Evolutionary conservation across 768 basidiomycete genomes (phyloP).

Genomic region (Amanita pseudoporphyria): DNA sequence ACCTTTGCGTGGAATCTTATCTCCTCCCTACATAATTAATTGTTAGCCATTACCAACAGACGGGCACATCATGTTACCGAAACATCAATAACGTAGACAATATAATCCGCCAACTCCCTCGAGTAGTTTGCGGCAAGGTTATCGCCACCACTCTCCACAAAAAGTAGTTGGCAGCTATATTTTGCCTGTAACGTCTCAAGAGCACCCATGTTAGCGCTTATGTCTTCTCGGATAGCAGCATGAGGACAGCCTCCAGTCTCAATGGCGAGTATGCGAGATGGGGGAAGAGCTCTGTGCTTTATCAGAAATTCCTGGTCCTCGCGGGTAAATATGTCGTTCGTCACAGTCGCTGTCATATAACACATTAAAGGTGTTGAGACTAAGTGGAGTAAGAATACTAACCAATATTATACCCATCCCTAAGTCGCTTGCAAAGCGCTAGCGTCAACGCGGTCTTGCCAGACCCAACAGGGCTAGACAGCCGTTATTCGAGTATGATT

Average conservation of each 20-base stretch:
- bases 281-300: constrained; percentile 78
- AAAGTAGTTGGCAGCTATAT: constrained; percentile 81
- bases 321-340: constrained; percentile 99
- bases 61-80: constrained; percentile 31
- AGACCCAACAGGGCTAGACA: constrained; percentile 86
- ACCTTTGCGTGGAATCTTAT: constrained; percentile 97
- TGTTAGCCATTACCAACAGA: not conserved
- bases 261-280: constrained; percentile 85
- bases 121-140: constrained; percentile 97
- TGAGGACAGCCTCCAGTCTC: constrained; percentile 99
- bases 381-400: constrained; percentile 12
- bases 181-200: constrained; percentile 90
- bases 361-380: not conserved
- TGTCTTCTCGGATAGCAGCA: constrained; percentile 96
- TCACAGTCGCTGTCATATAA: constrained; percentile 65
- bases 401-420: constrained; percentile 90
- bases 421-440: constrained; percentile 74
- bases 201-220: constrained; percentile 94
- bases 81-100: constrained; percentile 89
- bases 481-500: not conserved
- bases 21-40: constrained; percentile 59
- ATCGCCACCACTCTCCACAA: constrained; percentile 96
- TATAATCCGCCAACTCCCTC: constrained; percentile 93
- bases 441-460: constrained; percentile 95
- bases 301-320: constrained; percentile 99